Percentiles rank a stretch among this genome's conserved stretches.
Evolutionary conservation across 2,329 filamentous ascomycete species (phyloP).

Genomic region (Microdochium bolleyi): DNA sequence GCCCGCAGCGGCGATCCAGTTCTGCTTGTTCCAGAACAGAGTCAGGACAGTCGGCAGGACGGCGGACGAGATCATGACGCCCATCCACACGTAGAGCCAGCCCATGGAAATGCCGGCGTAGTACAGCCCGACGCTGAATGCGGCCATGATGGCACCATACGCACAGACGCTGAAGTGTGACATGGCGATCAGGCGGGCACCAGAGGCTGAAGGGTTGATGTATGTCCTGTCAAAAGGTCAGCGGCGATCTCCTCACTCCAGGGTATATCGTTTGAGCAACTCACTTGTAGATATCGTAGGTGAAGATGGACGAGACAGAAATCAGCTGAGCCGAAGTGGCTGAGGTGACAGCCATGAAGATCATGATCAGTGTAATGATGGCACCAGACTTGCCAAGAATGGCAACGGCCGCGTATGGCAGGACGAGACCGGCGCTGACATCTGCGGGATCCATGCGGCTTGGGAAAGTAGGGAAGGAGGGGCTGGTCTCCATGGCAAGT

Average conservation of each 20-base stretch:
- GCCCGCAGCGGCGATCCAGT: constrained; percentile 29
- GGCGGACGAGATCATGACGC: constrained; percentile 75
- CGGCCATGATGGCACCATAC: constrained; percentile 68
- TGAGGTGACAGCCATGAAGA: constrained; percentile 85
- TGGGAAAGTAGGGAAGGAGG: constrained; percentile 61
- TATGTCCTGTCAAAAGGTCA: constrained; percentile 52
- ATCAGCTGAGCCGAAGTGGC: constrained; percentile 77
- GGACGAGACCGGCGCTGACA: constrained; percentile 73
- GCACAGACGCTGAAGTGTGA: constrained; percentile 60
- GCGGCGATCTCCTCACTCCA: neutral
- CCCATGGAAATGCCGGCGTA: constrained; percentile 77
- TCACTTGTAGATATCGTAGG: constrained; percentile 68
- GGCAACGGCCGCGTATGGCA: constrained; percentile 76
- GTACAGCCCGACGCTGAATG: constrained; percentile 63
- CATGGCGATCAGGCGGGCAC: constrained; percentile 68
- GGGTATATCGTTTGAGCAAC: neutral
- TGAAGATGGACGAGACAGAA: constrained; percentile 77
- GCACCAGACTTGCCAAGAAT: constrained; percentile 74
- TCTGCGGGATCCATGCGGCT: constrained; percentile 63
- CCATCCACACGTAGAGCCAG: constrained; percentile 82
- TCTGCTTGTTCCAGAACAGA: constrained; percentile 68
- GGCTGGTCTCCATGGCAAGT: constrained; percentile 66
- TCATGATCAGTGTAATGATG: constrained; percentile 65
- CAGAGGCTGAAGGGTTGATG: constrained; percentile 65
- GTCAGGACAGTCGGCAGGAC: constrained; percentile 74